phyloP scores from a whole-genome alignment of 805 yeast species.

The Nadsonia fulvescens region DNA sequence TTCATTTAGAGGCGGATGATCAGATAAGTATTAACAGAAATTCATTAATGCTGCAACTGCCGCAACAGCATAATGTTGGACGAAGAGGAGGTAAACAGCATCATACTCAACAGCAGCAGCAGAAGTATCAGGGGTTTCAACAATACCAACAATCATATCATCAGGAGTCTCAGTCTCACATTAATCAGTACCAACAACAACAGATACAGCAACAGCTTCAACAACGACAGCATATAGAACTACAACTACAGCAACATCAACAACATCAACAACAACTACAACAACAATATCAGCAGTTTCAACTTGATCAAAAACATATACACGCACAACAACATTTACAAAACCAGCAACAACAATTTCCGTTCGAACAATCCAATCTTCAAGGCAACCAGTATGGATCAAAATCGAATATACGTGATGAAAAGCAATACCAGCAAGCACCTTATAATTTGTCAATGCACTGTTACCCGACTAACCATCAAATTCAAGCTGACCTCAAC shows the following conservation, averaged over 20 bases:
- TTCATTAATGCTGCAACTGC: too few species aligned
- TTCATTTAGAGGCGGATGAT: constrained; percentile 1
- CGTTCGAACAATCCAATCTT: too few species aligned
- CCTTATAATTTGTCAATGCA: constrained; percentile 2
- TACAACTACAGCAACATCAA: not conserved
- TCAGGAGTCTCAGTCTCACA: not conserved
- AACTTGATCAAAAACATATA: constrained; percentile 1
- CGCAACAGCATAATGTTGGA: too few species aligned
- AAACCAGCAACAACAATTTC: constrained; percentile 2
- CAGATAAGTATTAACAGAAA: not conserved
- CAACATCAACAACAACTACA: constrained; percentile 2
- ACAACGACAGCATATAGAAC: constrained; percentile 1
- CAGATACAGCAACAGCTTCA: constrained; percentile 1
- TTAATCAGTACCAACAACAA: not conserved
- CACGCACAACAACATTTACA: constrained; percentile 2
- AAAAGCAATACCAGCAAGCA: constrained; percentile 3
- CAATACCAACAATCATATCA: not conserved
- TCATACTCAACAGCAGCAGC: not conserved
- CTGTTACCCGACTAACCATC: constrained; percentile 4
- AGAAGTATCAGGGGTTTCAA: not conserved
- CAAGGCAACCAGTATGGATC: too few species aligned
- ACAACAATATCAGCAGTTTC: constrained; percentile 1
- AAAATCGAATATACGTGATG: too few species aligned
- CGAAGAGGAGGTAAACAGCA: too few species aligned
- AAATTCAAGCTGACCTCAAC: constrained; percentile 2